A percentile compares a stretch with the other conserved stretches of the same genome.
phyloP scores from a whole-genome alignment of 164 flowering plant species.

The Buxus sempervirens region DNA sequence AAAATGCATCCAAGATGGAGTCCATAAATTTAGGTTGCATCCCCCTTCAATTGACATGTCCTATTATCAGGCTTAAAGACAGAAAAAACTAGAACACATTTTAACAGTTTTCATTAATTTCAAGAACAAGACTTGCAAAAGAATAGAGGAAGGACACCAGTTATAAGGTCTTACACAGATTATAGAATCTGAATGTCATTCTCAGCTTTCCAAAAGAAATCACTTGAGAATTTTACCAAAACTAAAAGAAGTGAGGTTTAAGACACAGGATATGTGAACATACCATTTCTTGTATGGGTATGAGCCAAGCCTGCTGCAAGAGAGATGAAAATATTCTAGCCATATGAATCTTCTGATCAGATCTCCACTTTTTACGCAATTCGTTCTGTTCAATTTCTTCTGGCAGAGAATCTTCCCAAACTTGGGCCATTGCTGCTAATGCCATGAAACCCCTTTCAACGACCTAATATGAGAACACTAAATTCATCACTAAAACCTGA shows the following conservation, averaged over 20 bases:
- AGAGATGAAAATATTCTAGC: slow-evolving; percentile 53
- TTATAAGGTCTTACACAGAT: too few relatives aligned
- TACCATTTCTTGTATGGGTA: slow-evolving; percentile 31
- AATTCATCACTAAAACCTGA: slow-evolving; percentile 7
- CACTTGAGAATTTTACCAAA: neutral
- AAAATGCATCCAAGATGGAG: neutral
- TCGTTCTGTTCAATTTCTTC: slow-evolving; percentile 47
- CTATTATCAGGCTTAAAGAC: neutral
- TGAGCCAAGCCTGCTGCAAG: slow-evolving; percentile 66
- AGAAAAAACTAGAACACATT: neutral
- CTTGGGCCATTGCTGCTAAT: slow-evolving; percentile 58
- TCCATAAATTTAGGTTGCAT: neutral
- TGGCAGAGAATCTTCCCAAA: slow-evolving; percentile 51
- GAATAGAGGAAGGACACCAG: too few relatives aligned
- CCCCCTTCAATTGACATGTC: neutral
- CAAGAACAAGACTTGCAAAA: neutral
- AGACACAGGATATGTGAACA: slow-evolving; percentile 7
- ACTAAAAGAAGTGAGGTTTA: neutral
- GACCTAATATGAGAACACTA: slow-evolving; percentile 31
- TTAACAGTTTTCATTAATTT: too few relatives aligned
- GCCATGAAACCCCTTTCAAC: slow-evolving; percentile 67
- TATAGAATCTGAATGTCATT: too few relatives aligned
- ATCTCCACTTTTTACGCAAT: slow-evolving; percentile 31
- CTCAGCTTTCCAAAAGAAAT: too few relatives aligned
- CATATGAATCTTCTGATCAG: slow-evolving; percentile 41